These are phyloP conservation scores for Saccharomycopsis guyanensis DNA, from an alignment of 805 yeast genomes.

Conservation along the genomic window DNA sequence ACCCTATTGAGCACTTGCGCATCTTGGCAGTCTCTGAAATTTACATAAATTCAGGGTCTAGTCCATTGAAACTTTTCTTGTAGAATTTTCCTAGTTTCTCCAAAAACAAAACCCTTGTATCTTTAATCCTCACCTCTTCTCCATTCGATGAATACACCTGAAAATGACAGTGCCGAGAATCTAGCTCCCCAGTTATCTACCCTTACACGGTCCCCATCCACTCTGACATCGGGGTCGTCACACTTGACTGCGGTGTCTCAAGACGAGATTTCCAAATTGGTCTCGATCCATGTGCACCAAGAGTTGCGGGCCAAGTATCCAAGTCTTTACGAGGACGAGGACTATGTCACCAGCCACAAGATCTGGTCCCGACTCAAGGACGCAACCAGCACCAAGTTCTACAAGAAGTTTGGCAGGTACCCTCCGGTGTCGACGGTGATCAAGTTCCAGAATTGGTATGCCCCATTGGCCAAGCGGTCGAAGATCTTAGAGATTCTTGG, in stretches of 20 bases:
- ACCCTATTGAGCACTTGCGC: too few species aligned
- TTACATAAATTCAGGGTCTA: not conserved
- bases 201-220: not conserved
- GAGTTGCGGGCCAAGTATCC: slow-evolving; percentile 18
- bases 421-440: slow-evolving; percentile 3
- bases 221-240: not conserved
- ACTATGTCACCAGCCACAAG: slow-evolving; percentile 5
- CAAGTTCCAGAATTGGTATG: slow-evolving; percentile 8
- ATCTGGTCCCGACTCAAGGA: slow-evolving; percentile 2
- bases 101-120: too few species aligned
- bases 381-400: not conserved
- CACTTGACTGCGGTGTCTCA: slow-evolving; percentile 10
- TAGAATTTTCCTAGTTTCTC: too few species aligned
- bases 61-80: too few species aligned
- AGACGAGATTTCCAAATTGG: slow-evolving; percentile 14
- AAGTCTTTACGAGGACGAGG: slow-evolving; percentile 6
- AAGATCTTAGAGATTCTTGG: slow-evolving; percentile 13
- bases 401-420: not conserved
- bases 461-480: not conserved
- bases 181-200: not conserved
- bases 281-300: slow-evolving; percentile 17
- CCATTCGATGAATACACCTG: too few species aligned
- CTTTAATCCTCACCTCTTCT: too few species aligned
- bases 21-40: too few species aligned
- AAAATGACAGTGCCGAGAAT: slow-evolving; percentile 9